Conservation (phyloP, 176 grass and related monocot species). For the Echinochloa phyllopogon region DNA sequence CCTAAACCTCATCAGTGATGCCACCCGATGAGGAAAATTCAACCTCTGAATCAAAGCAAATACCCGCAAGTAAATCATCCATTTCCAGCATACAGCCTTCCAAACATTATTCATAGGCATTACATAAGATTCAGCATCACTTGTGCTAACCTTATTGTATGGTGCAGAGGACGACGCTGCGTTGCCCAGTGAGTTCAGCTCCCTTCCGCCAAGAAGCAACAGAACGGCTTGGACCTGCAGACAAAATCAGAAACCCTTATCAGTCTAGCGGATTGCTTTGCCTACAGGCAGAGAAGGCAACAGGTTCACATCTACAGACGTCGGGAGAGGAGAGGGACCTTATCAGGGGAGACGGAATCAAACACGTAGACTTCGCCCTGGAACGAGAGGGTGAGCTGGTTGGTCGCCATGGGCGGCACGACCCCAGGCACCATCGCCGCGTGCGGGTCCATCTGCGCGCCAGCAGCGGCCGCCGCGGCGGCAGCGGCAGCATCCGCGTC, state of each 20-base stretch:
- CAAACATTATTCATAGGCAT: background rate
- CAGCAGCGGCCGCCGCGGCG: conserved; percentile 42
- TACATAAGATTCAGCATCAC: conserved; percentile 8
- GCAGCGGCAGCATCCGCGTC: conserved; percentile 66
- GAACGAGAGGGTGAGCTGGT: conserved; percentile 96
- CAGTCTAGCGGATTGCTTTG: background rate
- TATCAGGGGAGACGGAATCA: conserved; percentile 96
- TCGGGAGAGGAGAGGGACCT: conserved; percentile 45
- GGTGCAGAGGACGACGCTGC: conserved; percentile 59
- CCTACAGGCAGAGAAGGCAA: background rate
- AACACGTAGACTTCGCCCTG: conserved; percentile 98
- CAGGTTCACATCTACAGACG: background rate
- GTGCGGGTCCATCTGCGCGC: conserved; percentile 50
- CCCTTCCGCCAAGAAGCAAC: conserved; percentile 89
- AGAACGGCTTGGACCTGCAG: conserved; percentile 94
- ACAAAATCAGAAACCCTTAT: background rate
- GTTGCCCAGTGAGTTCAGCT: conserved; percentile 58
- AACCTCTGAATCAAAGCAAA: conserved; percentile 59
- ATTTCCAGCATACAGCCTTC: background rate
- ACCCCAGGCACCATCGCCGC: conserved; percentile 35
- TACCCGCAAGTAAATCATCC: conserved; percentile 31
- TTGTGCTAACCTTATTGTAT: conserved; percentile 74
- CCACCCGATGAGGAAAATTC: conserved; percentile 96
- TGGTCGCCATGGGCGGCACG: conserved; percentile 43
- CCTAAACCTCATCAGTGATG: conserved; percentile 93